Evolutionary conservation across 2,329 filamentous ascomycete genomes (phyloP).

Genomic region (Alternaria conjuncta): DNA sequence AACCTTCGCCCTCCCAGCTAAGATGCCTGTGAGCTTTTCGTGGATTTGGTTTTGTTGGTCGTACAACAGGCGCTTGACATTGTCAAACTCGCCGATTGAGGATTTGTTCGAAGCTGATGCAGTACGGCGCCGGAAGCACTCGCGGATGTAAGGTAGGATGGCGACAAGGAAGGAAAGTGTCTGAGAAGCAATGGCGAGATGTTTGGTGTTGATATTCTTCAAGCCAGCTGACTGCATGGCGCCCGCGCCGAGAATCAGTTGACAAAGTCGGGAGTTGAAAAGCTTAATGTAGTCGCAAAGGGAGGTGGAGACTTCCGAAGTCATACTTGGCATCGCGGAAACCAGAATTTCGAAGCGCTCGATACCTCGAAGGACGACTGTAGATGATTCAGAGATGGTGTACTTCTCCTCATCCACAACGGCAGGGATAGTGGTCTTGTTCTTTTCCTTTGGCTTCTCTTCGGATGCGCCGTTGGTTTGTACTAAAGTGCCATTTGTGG

Average conservation of each 20-base stretch:
- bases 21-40: slow-evolving; percentile 92
- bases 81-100: slow-evolving; percentile 81
- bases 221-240: slow-evolving; percentile 87
- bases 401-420: slow-evolving; percentile 84
- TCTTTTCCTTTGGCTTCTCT: slow-evolving; percentile 39
- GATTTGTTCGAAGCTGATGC: slow-evolving; percentile 53
- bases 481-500: slow-evolving; percentile 30
- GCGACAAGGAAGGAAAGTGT: slow-evolving; percentile 86
- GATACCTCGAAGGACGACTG: slow-evolving; percentile 80
- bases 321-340: slow-evolving; percentile 86
- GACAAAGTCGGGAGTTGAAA: slow-evolving; percentile 96
- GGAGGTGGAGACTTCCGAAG: slow-evolving; percentile 77
- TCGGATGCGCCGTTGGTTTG: slow-evolving; percentile 42
- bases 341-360: slow-evolving; percentile 84
- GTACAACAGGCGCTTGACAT: slow-evolving; percentile 79
- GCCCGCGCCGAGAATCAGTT: slow-evolving; percentile 92
- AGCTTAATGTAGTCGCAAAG: slow-evolving; percentile 87
- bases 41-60: slow-evolving; percentile 92
- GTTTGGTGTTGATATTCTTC: slow-evolving; percentile 90
- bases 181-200: slow-evolving; percentile 89
- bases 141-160: slow-evolving; percentile 86
- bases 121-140: slow-evolving; percentile 81
- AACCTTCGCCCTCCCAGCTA: slow-evolving; percentile 75
- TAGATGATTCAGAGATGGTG: slow-evolving; percentile 82
- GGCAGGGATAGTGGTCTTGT: slow-evolving; percentile 64